phyloP scores from a whole-genome alignment of 2,329 filamentous ascomycete genomes.

The Nigrospora osmanthi region DNA sequence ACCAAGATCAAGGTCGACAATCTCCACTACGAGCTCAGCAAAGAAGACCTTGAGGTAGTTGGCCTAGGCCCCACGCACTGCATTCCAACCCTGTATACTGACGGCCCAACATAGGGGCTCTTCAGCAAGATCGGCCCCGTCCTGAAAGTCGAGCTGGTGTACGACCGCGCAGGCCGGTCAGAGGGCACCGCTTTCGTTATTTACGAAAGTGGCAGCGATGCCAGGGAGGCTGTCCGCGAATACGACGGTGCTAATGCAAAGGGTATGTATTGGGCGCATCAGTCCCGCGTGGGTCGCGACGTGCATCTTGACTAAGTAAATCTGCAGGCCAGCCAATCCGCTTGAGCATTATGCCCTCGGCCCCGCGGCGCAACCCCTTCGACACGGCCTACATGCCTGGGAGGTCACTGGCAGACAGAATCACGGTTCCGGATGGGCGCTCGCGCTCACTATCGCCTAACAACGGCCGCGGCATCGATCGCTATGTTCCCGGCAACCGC shows the following conservation, averaged over 20 bases:
- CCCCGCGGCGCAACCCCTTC: constrained; percentile 47
- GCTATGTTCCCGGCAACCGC: constrained; percentile 60
- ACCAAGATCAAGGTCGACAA: constrained; percentile 80
- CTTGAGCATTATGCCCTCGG: constrained; percentile 54
- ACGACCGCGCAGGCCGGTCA: constrained; percentile 83
- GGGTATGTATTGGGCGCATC: constrained; percentile 32
- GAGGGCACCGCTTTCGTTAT: constrained; percentile 79
- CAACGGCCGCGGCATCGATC: constrained; percentile 64
- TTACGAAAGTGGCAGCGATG: constrained; percentile 65
- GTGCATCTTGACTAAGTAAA: constrained; percentile 1
- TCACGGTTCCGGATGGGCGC: constrained; percentile 45
- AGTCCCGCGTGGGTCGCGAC: neutral
- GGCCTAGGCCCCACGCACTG: neutral
- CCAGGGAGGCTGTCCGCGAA: constrained; percentile 65
- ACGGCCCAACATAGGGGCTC: constrained; percentile 51
- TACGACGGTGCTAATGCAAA: constrained; percentile 90
- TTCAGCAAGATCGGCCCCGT: constrained; percentile 74
- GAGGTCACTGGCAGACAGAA: constrained; percentile 52
- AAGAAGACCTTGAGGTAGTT: constrained; percentile 70
- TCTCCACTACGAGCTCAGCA: constrained; percentile 83
- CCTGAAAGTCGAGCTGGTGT: constrained; percentile 60
- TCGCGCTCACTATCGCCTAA: constrained; percentile 57
- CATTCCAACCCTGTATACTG: neutral
- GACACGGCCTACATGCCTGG: constrained; percentile 47
- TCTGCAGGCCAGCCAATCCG: constrained; percentile 67